Base-by-base conservation (phyloP, 768 basidiomycete species). In the Auriscalpium orientale region DNA sequence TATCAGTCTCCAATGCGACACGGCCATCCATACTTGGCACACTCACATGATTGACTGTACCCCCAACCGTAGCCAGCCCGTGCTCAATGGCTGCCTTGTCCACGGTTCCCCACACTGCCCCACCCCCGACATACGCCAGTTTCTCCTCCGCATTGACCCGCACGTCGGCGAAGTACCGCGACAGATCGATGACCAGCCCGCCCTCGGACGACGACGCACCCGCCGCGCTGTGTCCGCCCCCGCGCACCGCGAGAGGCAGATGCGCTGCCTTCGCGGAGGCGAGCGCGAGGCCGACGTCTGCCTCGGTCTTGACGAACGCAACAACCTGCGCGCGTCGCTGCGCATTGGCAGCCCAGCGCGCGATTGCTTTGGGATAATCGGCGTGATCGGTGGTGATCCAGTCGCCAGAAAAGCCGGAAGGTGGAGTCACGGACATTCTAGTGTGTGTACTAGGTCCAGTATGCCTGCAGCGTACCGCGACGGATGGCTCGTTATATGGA, bases 181-280 rank as follows among this genome's bases (percentile, higher is more conserved):
- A 75, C 12, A 80, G 70, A 64, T 81, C 80, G 49, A 81, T 75
- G 20, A 81, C 78, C 50, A 82, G 56, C 4, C 81, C 78, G 34
- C 71, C 73, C 35, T 78, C 74, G 22, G 60, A 57, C 3, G 78
- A 79, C 1, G 78, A 79, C 13, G 75, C 70, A 8, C 76, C 78
- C 22, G 72, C 62, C 2, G 71, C 56, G 56, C 67, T 76, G 52
- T 81, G 79, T 2, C 79, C 80, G 10, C 80, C 80, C 11, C 79
- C 73, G 13, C 69, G 65, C 55, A 81, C 66, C 13, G 76, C 78
- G 38, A 80, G 59, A 7, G 65, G 62, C 7, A 78, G 59, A 5
- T 64, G 58, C 44, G 70, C 65, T 12, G 60, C 57, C 44, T 58
- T 66, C 1, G 78, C 76, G 44, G 70, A 74, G 22, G 62, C 58